Conservation (phyloP, 768 basidiomycete genomes). For the Hygrophoropsis aurantiaca region DNA sequence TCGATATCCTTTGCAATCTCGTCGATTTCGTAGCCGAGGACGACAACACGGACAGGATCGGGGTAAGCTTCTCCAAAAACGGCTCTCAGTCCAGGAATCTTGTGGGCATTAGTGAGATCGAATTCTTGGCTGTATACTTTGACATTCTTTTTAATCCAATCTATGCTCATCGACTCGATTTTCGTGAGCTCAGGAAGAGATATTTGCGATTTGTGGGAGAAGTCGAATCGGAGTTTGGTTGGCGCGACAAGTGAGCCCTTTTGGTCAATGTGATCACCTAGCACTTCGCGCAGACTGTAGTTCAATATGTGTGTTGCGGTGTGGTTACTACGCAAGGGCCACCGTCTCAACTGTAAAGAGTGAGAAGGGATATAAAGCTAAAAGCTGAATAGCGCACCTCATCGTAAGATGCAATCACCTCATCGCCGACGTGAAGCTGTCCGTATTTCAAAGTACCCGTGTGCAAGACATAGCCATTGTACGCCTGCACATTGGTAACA, state of each 20-base stretch:
- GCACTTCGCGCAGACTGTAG: conserved; percentile 85
- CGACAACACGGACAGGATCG: conserved; percentile 94
- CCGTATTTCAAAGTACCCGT: conserved; percentile 92
- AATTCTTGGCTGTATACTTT: conserved; percentile 88
- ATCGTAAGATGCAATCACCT: conserved; percentile 89
- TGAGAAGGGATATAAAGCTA: neutral
- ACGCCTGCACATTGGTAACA: conserved; percentile 91
- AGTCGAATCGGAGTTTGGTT: conserved; percentile 95
- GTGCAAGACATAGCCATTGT: conserved; percentile 94
- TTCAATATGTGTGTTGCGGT: conserved; percentile 99
- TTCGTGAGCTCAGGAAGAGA: conserved; percentile 70
- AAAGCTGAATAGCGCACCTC: conserved; percentile 56
- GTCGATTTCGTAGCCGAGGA: conserved; percentile 83
- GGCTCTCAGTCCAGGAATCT: conserved; percentile 91
- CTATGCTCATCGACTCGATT: conserved; percentile 81
- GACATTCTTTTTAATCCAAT: conserved; percentile 91
- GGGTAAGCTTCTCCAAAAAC: conserved; percentile 99
- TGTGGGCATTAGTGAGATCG: conserved; percentile 69
- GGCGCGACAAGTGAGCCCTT: conserved; percentile 97
- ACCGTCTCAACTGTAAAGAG: conserved; percentile 70
- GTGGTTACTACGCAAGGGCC: conserved; percentile 97
- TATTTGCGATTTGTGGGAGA: conserved; percentile 92
- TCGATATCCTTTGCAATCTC: conserved; percentile 83
- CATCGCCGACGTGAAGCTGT: conserved; percentile 69
- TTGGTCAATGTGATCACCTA: conserved; percentile 98